phyloP scores from a whole-genome alignment of 2,329 filamentous ascomycete genomes.

The Colletotrichum sp. region DNA sequence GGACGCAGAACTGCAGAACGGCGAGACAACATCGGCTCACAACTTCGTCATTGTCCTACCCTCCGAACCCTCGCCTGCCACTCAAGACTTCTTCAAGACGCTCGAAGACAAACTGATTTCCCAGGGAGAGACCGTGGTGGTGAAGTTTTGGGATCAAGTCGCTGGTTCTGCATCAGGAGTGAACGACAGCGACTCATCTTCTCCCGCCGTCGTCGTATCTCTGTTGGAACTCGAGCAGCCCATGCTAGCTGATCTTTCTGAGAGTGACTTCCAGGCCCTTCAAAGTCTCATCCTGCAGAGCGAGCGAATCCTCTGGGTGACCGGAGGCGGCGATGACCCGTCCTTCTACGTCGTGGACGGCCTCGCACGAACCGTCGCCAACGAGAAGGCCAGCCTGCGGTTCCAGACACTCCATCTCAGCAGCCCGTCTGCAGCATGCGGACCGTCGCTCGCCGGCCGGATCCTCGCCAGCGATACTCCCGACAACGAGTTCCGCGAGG shows the following conservation, averaged over 20 bases:
- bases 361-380: neutral
- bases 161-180: neutral
- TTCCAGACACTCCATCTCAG: slow-evolving; percentile 4
- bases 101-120: neutral
- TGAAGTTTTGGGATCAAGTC: neutral
- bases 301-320: slow-evolving; percentile 6
- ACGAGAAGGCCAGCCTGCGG: neutral
- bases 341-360: neutral
- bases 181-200: neutral
- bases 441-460: neutral
- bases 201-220: neutral
- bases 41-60: neutral
- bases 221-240: neutral
- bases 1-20: neutral
- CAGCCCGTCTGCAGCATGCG: neutral
- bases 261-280: neutral
- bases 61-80: neutral
- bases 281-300: neutral
- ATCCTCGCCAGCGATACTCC: neutral
- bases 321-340: neutral
- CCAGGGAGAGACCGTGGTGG: neutral
- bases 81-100: neutral
- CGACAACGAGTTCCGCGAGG: neutral
- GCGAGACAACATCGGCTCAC: neutral
- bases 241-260: neutral